Base-by-base conservation (phyloP, 371 early-diverging fungal genomes). In the Catenaria anguillulae region DNA sequence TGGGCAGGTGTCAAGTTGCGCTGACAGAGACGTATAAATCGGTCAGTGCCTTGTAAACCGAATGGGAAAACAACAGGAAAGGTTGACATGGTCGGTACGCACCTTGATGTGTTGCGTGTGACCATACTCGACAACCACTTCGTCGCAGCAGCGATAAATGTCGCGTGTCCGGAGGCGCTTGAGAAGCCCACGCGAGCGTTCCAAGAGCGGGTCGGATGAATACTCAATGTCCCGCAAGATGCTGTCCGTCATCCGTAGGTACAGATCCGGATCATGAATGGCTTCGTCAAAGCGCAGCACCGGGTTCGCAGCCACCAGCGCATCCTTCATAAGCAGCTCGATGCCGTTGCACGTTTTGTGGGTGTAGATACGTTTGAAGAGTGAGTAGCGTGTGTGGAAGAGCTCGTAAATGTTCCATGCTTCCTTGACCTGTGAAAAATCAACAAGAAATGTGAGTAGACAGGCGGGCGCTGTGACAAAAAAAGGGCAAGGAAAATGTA, bases 301-400 rank as follows among this genome's bases (percentile, higher is more conserved):
- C 0, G 74, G 68, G 68, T 95, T 86, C 13, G 97, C 97, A n/a
- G 75, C 70, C 13, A 90, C 66, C 48, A 97, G 67, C 0, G 87
- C 89, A 64, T 96, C 96, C 8, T 82, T 80, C 29, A 96, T 66
- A 94, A 97, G 94, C 48, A 83, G 72, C 64, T 94, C 93, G 50
- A 90, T 78, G 0, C 85, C 82, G 67, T 75, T 74, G 34, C 70
- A 79, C 63, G 62, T 42, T 12, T 85, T 83, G 70, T 97, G 97
- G 8, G 85, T 87, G 69, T 96, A 97, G 10, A 96, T 83, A n/a
- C 86, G 79, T 65, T 90, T 92, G 73, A 89, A 89, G 13, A 96
- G 71, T 65, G 85, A 85, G 66, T 89, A 92, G 3, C 96, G 81
- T 0, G 92, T 89, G 63, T 90, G 88, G 69, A 94, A 97, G 72